A percentile compares a stretch with the other conserved stretches of the same genome.
Conservation (phyloP, 371 early-diverging fungal species). For the Homolaphlyctis polyrhiza region DNA sequence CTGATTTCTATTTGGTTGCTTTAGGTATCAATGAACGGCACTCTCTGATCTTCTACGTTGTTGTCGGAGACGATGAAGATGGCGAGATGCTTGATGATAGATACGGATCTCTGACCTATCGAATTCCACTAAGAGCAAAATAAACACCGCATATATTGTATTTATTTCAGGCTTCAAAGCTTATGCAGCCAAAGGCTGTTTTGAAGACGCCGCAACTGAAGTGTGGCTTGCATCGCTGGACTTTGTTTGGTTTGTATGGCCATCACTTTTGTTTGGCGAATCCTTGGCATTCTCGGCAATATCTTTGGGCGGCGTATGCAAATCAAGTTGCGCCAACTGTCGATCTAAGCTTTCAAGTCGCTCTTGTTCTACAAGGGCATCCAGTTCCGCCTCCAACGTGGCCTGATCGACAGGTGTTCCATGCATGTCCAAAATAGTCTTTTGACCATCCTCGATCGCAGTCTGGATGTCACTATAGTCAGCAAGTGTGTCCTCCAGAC, state of each 20-base stretch:
- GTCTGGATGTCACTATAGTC: slow-evolving; percentile 54
- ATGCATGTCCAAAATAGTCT: slow-evolving; percentile 14
- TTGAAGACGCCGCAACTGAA: too few relatives aligned
- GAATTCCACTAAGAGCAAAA: slow-evolving; percentile 2
- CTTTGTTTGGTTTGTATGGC: too few relatives aligned
- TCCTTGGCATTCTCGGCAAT: too few relatives aligned
- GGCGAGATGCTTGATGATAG: background rate
- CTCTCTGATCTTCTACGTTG: background rate
- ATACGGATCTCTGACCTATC: slow-evolving; percentile 1
- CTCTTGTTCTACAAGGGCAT: slow-evolving; percentile 17
- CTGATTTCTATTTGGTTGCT: background rate
- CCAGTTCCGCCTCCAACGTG: slow-evolving; percentile 46
- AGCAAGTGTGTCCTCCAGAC: slow-evolving; percentile 40
- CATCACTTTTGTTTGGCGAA: too few relatives aligned
- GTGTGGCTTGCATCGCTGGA: too few relatives aligned
- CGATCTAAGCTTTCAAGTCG: too few relatives aligned
- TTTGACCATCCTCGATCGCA: slow-evolving; percentile 33
- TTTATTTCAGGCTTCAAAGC: too few relatives aligned
- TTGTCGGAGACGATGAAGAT: background rate
- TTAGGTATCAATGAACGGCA: background rate
- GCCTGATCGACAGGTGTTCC: slow-evolving; percentile 22
- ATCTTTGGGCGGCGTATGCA: too few relatives aligned
- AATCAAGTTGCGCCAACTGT: too few relatives aligned
- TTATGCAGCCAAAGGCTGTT: too few relatives aligned
- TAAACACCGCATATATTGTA: background rate